phyloP scores from a whole-genome alignment of 164 flowering plant genomes.

The Chimonanthus salicifolius region DNA sequence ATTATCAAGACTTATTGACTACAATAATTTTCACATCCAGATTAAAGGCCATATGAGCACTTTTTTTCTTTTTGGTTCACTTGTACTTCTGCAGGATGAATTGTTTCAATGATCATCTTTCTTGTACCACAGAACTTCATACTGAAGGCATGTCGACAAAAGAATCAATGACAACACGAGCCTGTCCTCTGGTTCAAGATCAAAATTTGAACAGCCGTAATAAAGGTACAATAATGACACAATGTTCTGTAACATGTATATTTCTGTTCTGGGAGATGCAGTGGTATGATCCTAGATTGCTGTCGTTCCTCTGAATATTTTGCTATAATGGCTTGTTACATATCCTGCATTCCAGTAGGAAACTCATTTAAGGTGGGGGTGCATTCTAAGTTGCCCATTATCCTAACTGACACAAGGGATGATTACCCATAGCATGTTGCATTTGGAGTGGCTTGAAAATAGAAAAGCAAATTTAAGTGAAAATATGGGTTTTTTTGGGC shows the following conservation, averaged over 20 bases:
- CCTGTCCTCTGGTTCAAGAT: constrained; percentile 22
- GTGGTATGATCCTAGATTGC: neutral
- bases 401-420: neutral
- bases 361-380: neutral
- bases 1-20: neutral
- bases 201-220: constrained; percentile 25
- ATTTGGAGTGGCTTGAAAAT: too few relatives aligned
- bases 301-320: neutral
- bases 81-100: neutral
- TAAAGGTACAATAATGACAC: constrained; percentile 21
- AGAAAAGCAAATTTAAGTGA: too few relatives aligned
- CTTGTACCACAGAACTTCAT: neutral
- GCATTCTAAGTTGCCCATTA: neutral
- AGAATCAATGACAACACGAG: constrained; percentile 26
- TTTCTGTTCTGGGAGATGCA: neutral
- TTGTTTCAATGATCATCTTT: neutral
- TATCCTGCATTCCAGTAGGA: too few relatives aligned
- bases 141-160: neutral
- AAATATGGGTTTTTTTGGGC: too few relatives aligned
- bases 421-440: neutral
- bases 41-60: neutral
- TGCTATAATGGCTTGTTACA: neutral
- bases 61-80: neutral
- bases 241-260: neutral
- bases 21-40: neutral